phyloP scores from a whole-genome alignment of 441 rosid species.

The Flueggea neowawraea region DNA sequence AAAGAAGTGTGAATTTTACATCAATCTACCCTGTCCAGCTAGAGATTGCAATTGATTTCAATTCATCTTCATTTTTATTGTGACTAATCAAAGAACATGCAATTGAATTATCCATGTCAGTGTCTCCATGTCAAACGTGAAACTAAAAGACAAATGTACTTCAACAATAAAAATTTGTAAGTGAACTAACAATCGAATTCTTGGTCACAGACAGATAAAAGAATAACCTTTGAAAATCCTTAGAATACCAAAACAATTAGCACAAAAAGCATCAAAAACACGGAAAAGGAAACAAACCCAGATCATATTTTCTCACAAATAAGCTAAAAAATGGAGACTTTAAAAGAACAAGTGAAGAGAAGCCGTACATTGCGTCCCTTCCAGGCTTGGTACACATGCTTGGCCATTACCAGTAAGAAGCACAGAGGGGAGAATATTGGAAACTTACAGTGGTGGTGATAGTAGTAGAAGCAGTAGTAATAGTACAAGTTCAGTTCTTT shows the following conservation, averaged over 20 bases:
- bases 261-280: conserved; percentile 5
- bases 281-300: neutral
- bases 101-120: no score
- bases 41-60: no score
- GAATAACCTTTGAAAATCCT: neutral
- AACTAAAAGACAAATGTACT: no score
- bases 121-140: no score
- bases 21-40: no score
- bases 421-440: conserved; percentile 22
- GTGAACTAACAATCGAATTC: neutral
- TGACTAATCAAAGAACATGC: no score
- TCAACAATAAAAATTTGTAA: no score
- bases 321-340: neutral
- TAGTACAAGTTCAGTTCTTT: conserved; percentile 17
- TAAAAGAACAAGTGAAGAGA: neutral
- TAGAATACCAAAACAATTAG: conserved; percentile 4
- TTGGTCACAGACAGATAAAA: neutral
- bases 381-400: conserved; percentile 81
- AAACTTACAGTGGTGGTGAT: conserved; percentile 20
- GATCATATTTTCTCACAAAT: neutral
- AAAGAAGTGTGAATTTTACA: no score
- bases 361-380: conserved; percentile 76
- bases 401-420: conserved; percentile 47
- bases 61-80: no score
- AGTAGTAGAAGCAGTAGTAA: neutral